Evolutionary conservation across 176 grass and related monocot genomes (phyloP).

Genomic region (Musa schizocarpa): DNA sequence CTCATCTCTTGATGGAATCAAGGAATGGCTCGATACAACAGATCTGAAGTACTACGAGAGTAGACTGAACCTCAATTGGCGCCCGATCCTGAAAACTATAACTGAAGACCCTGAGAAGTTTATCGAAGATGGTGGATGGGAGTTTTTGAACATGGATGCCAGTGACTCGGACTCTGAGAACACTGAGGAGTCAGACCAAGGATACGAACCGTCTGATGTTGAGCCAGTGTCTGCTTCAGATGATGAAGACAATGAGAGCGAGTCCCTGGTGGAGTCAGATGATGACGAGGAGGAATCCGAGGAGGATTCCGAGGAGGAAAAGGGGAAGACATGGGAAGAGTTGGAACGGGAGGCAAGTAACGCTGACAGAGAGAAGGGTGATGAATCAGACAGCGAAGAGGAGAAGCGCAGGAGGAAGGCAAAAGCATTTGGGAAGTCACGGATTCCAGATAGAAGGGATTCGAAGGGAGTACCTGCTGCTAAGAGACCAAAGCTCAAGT

Average conservation of each 20-base stretch:
- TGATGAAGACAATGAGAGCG: slow-evolving; percentile 42
- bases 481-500: too few relatives aligned
- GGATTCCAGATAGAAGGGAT: slow-evolving; percentile 1
- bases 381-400: slow-evolving; percentile 78
- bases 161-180: slow-evolving; percentile 78
- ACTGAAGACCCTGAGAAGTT: slow-evolving; percentile 71
- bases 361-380: slow-evolving; percentile 40
- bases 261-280: slow-evolving; percentile 58
- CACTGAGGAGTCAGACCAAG: slow-evolving; percentile 75
- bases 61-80: slow-evolving; percentile 83
- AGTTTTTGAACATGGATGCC: slow-evolving; percentile 91
- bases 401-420: slow-evolving; percentile 68
- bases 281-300: slow-evolving; percentile 52
- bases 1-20: slow-evolving; percentile 64
- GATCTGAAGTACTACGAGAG: slow-evolving; percentile 95
- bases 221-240: slow-evolving; percentile 69
- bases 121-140: slow-evolving; percentile 85
- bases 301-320: slow-evolving; percentile 85
- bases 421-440: slow-evolving; percentile 34
- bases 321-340: slow-evolving; percentile 97
- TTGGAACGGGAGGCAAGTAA: slow-evolving; percentile 63
- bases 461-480: too few relatives aligned
- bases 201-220: slow-evolving; percentile 71
- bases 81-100: slow-evolving; percentile 86
- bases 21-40: slow-evolving; percentile 97